Conservation (phyloP, 2,329 filamentous ascomycete species). For the Fusarium staphyleae region DNA sequence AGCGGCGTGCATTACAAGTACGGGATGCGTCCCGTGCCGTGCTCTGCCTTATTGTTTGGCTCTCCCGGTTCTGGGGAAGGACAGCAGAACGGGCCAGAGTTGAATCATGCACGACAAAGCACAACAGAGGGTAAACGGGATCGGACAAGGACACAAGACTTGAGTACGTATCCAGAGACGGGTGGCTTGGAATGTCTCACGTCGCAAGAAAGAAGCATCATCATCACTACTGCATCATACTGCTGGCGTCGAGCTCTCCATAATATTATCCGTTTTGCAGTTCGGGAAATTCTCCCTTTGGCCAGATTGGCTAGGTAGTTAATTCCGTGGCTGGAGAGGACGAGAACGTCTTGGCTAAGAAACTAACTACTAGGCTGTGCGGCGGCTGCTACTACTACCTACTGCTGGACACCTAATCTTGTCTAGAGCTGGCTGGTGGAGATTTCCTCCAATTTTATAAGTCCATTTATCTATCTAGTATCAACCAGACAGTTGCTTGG, state of each 20-base stretch:
- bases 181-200: conserved; percentile 30
- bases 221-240: conserved; percentile 11
- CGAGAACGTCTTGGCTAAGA: background rate
- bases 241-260: conserved; percentile 15
- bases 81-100: conserved; percentile 8
- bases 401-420: conserved; percentile 4
- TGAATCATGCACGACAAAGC: background rate
- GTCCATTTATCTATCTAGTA: background rate
- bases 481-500: conserved; percentile 1
- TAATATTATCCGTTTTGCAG: background rate
- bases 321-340: background rate
- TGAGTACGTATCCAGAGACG: background rate
- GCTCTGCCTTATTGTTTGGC: background rate
- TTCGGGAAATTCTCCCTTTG: too few relatives aligned
- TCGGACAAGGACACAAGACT: too few relatives aligned
- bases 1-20: background rate
- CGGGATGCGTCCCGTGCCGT: conserved; percentile 6
- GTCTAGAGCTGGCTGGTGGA: conserved; percentile 20
- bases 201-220: conserved; percentile 3
- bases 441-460: background rate
- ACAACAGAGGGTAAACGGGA: background rate
- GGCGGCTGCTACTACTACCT: background rate
- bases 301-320: too few relatives aligned
- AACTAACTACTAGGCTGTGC: background rate
- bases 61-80: conserved; percentile 18